Percentiles rank a stretch among this genome's conserved stretches.
Evolutionary conservation across 352 stramenopile genomes (phyloP).

Genomic region (Discostella stelligera): DNA sequence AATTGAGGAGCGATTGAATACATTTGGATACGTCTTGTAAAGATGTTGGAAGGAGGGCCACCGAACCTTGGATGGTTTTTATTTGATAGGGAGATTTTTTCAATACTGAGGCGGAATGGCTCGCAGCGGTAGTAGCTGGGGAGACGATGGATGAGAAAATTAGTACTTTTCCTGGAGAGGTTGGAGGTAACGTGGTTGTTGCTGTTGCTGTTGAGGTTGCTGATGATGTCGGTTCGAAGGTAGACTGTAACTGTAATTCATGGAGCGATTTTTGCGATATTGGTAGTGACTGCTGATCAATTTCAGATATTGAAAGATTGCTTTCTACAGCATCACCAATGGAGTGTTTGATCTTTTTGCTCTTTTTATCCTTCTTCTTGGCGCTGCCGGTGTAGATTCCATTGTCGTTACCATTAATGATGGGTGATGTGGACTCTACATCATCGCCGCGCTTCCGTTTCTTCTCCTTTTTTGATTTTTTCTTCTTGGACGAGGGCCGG

Average conservation of each 20-base stretch:
- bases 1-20: conserved; percentile 44
- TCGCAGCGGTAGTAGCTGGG: not conserved
- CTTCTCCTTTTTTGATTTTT: conserved; percentile 38
- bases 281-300: not conserved
- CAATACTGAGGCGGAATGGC: not conserved
- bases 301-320: conserved; percentile 1
- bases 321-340: not conserved
- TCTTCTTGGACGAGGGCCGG: conserved; percentile 33
- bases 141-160: conserved; percentile 34
- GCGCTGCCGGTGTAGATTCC: conserved; percentile 8
- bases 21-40: conserved; percentile 25
- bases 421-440: conserved; percentile 10
- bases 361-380: conserved; percentile 47
- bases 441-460: conserved; percentile 34
- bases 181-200: conserved; percentile 3
- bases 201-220: not conserved
- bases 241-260: not conserved
- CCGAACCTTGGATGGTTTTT: conserved; percentile 49
- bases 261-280: conserved; percentile 4
- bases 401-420: conserved; percentile 8
- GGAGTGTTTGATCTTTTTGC: conserved; percentile 20
- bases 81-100: conserved; percentile 44
- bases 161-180: not conserved
- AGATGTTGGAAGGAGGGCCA: conserved; percentile 49
- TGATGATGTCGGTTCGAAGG: not conserved